Percentiles rank a stretch among this genome's conserved stretches.
Evolutionary conservation across 805 yeast species (phyloP).

Genomic region (Saccharomyces jurei): DNA sequence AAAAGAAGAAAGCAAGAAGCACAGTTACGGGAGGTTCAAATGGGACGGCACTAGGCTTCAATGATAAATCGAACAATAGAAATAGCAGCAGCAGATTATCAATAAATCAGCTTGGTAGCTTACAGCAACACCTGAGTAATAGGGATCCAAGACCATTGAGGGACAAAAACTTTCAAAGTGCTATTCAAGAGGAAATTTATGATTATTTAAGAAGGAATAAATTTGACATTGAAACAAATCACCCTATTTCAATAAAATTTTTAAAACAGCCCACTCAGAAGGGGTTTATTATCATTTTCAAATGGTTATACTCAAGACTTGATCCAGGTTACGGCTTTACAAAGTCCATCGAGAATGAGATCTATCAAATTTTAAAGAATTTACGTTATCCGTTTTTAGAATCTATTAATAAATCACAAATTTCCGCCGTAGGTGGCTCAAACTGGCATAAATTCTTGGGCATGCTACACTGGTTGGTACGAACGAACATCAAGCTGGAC

Average conservation of each 20-base stretch:
- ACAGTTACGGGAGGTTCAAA: constrained; percentile 13
- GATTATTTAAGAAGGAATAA: constrained; percentile 54
- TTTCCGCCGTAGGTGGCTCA: constrained; percentile 85
- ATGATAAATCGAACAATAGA: background rate
- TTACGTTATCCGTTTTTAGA: constrained; percentile 76
- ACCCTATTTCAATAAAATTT: constrained; percentile 55
- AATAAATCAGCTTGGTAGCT: background rate
- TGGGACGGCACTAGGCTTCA: constrained; percentile 2
- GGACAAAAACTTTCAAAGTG: constrained; percentile 58
- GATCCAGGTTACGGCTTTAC: constrained; percentile 74
- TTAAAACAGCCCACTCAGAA: constrained; percentile 77
- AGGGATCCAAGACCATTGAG: constrained; percentile 72
- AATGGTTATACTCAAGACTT: constrained; percentile 65
- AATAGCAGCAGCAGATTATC: background rate
- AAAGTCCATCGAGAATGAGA: constrained; percentile 66
- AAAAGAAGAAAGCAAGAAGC: constrained; percentile 15
- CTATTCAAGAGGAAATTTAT: constrained; percentile 58
- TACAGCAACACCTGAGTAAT: constrained; percentile 3
- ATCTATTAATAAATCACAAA: constrained; percentile 72
- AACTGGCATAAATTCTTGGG: constrained; percentile 82
- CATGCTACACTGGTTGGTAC: constrained; percentile 74
- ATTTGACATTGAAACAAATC: constrained; percentile 70
- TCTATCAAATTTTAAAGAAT: constrained; percentile 54
- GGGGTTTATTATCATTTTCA: constrained; percentile 70
- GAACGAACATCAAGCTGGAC: constrained; percentile 41